Evolutionary conservation across 2,329 filamentous ascomycete genomes (phyloP), one percentile per base, ranked within the genome.

Genomic region (Hypoxylon sp.): DNA sequence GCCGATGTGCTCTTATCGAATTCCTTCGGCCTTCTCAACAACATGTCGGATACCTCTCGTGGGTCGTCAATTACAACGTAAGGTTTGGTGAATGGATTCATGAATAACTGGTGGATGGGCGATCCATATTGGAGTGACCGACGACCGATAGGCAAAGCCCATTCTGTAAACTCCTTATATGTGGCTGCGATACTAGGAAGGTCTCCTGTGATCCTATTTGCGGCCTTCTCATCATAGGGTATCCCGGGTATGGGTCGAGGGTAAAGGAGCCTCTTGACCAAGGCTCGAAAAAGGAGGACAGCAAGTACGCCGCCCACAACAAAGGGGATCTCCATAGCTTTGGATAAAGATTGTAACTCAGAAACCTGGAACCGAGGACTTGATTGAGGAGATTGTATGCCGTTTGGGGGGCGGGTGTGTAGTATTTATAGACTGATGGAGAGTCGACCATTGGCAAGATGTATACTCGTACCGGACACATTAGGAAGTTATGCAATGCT

Each of bases 41-140:
- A 1, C 2, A 72, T 59, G 17, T 73, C 70, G 7, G 62, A 50
- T 13, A 48, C 53, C 32, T 72, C 70, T 2, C 63, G 58, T 2
- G 66, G 68, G 42, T 73, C 68, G 8, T 71, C 70, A 1, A 73
- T 11, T 13, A 65, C 15, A 8, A 72, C 15, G 6, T 37, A 52
- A 21, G 71, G 71, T 31, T 64, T 60, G 15, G 56, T 31, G 17
- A 72, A 62, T 3, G 67, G 69, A 17, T 52, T 55, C 53, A 62
- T 56, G 51, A 71, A 62, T 5, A 69, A 13, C 17, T 71, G 68
- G 15, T 65, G 52, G 32, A 71, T 52, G 11, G 65, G 68, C 6
- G 55, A 67, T n/a, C 63, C 53, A 46, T 53, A 62, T 4, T 53
- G 44, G 10, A 65, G 57, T 1, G 65, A 65, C 15, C 65, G 61